Base-by-base conservation (phyloP, 768 basidiomycete genomes). In the Boletus pseudopeckii region DNA sequence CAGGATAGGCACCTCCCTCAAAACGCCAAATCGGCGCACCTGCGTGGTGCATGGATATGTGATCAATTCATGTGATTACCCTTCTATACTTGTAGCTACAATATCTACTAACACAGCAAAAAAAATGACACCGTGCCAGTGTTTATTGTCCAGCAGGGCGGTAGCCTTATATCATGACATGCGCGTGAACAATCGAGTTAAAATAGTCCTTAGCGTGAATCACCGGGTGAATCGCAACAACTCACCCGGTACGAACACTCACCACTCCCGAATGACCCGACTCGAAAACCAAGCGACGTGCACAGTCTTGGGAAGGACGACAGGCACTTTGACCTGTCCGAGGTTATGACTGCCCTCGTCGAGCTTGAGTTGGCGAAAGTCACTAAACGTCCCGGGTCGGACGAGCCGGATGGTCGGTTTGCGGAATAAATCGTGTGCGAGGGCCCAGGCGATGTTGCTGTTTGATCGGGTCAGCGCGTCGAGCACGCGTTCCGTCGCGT, bases 361-460 rank as follows among this genome's bases (percentile, higher is more conserved):
- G 10, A 50, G 45, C 24, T 47, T 67, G 34, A 56, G 30, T n/a
- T 53, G 59, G n/a, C 58, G 53, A 37, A 57, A 69, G 1, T 52
- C 65, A 7, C 53, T 49, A 41, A 67, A 67, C 7, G 67, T 64
- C 15, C 62, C 64, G 1, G 47, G 9, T 32, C 48, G 41, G 18
- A 67, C 57, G 8, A 68, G 48, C 26, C 67, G 54, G 32, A 67
- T 44, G n/a, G 62, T 64, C 28, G 62, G 65, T 30, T 49, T 51
- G 34, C 57, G 40, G 10, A 63, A n/a, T 2, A 5, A 4, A 0
- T 43, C 53, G n/a, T 22, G 28, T 17, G 44, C 7, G 20, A 45
- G 17, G 14, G 28, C 32, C 22, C 37, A 50, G 4, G 1, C 4
- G 18, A 58, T 5, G 22, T 48, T 40, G 15, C 32, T 1, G 44